phyloP scores from a whole-genome alignment of 441 rosid genomes.

The Mallotus repandus region DNA sequence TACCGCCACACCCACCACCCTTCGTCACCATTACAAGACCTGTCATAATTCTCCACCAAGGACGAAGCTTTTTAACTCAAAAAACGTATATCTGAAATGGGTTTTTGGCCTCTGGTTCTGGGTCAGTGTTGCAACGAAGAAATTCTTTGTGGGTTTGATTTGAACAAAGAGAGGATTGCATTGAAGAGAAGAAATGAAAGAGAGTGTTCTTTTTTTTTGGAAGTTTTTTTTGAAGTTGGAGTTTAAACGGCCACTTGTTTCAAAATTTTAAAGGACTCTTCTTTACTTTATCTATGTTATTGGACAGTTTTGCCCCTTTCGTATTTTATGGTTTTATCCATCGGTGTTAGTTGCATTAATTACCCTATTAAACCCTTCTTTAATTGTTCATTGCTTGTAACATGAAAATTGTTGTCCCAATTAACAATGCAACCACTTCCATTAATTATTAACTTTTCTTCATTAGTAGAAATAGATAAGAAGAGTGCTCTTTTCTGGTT shows the following conservation, averaged over 20 bases:
- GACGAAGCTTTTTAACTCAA: not conserved
- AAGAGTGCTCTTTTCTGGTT: too few relatives aligned
- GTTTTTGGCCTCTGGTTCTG: slow-evolving; percentile 17
- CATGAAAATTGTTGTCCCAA: not conserved
- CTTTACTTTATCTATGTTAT: slow-evolving; percentile 23
- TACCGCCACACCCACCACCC: slow-evolving; percentile 60
- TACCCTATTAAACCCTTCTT: not conserved
- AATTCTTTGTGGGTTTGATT: not conserved
- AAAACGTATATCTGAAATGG: not conserved
- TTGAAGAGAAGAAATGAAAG: slow-evolving; percentile 18
- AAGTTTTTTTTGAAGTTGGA: slow-evolving; percentile 24
- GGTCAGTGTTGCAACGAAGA: not conserved
- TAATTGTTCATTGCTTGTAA: not conserved
- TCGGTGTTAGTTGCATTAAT: not conserved
- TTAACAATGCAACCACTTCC: not conserved
- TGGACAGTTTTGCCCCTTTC: slow-evolving; percentile 23
- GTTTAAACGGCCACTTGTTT: slow-evolving; percentile 73
- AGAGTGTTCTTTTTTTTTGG: not conserved
- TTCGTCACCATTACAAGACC: slow-evolving; percentile 76
- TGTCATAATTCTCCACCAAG: slow-evolving; percentile 37
- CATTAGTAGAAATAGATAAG: too few relatives aligned
- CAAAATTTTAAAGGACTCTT: slow-evolving; percentile 31
- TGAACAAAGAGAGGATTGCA: slow-evolving; percentile 6
- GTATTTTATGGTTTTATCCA: slow-evolving; percentile 27
- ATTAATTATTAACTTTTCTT: not conserved